Conservation (phyloP, 2,329 filamentous ascomycete genomes). For the Ramularia endophylla region DNA sequence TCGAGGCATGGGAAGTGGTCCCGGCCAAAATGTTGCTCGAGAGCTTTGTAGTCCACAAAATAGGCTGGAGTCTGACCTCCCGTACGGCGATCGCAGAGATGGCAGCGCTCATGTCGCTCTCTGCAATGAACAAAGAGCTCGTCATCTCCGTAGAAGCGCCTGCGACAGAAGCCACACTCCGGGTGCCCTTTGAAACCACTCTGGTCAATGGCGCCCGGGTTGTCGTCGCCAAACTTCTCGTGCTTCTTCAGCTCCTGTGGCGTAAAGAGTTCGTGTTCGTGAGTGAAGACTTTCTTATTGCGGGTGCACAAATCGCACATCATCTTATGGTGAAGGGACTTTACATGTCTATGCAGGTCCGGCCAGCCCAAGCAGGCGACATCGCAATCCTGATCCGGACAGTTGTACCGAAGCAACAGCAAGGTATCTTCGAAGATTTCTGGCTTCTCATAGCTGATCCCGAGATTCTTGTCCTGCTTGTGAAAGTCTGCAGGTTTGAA, state of each 20-base stretch:
- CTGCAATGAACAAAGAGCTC: constrained; percentile 92
- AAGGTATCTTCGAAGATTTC: constrained; percentile 90
- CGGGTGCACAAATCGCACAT: constrained; percentile 88
- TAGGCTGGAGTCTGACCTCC: constrained; percentile 72
- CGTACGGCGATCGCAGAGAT: constrained; percentile 74
- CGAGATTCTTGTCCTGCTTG: constrained; percentile 75
- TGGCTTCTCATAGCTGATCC: constrained; percentile 82
- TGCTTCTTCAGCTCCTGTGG: constrained; percentile 75
- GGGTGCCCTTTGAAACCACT: constrained; percentile 96
- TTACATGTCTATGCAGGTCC: constrained; percentile 75
- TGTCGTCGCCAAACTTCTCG: constrained; percentile 85
- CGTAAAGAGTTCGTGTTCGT: constrained; percentile 92
- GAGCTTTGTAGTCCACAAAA: constrained; percentile 77
- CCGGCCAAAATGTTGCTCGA: constrained; percentile 80
- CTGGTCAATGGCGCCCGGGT: constrained; percentile 82
- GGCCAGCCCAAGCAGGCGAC: constrained; percentile 78
- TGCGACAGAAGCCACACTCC: constrained; percentile 84
- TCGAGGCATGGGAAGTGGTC: constrained; percentile 85
- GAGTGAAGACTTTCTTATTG: constrained; percentile 97
- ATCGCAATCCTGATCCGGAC: constrained; percentile 77
- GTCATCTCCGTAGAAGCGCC: constrained; percentile 92
- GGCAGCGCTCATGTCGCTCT: constrained; percentile 90
- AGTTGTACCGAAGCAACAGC: constrained; percentile 87
- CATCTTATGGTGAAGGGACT: constrained; percentile 72
- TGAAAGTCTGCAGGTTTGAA: constrained; percentile 68